These are phyloP conservation scores for Chlorella sp. DNA, from an alignment of 139 green algal species.

Conservation along the genomic window DNA sequence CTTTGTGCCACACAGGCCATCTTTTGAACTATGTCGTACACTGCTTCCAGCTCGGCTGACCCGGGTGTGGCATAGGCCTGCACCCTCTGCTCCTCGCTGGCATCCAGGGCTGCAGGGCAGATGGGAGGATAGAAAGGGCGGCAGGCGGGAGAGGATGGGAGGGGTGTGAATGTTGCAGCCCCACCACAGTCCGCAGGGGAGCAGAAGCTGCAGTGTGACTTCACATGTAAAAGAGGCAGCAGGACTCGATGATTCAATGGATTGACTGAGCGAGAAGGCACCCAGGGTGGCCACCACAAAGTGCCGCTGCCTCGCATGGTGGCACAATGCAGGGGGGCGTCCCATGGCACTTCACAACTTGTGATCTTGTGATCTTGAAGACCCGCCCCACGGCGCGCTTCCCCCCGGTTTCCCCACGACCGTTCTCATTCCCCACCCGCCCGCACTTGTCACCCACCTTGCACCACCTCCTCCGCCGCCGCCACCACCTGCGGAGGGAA, in stretches of 20 bases:
- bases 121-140: neutral
- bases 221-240: neutral
- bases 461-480: slow-evolving; percentile 31
- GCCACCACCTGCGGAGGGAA: slow-evolving; percentile 54
- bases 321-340: neutral
- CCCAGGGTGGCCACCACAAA: neutral
- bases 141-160: neutral
- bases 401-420: no score
- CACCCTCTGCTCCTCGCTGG: slow-evolving; percentile 17
- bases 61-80: neutral
- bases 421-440: neutral
- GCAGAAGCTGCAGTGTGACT: neutral
- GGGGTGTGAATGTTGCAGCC: neutral
- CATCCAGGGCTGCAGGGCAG: neutral
- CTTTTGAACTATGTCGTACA: slow-evolving; percentile 35
- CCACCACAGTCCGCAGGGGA: neutral
- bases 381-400: no score
- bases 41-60: neutral
- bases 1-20: slow-evolving; percentile 24
- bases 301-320: neutral
- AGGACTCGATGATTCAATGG: neutral
- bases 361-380: no score
- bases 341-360: no score
- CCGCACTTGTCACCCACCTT: neutral
- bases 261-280: no score